These are phyloP conservation scores for Saturnispora bothae DNA, from an alignment of 805 yeast species.

Conservation along the genomic window DNA sequence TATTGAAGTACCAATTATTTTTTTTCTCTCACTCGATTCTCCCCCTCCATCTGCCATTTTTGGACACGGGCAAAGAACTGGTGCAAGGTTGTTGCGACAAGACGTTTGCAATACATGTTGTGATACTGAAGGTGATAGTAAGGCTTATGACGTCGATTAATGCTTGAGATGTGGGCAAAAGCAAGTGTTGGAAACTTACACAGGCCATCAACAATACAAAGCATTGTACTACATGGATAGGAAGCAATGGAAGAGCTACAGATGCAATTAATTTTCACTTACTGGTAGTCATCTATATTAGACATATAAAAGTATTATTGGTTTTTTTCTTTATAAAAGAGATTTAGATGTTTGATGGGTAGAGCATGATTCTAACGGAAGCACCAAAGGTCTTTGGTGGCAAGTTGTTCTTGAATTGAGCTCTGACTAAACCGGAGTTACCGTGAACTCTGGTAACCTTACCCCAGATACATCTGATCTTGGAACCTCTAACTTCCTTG, in stretches of 20 bases:
- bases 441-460: slow-evolving; percentile 98
- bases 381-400: slow-evolving; percentile 99
- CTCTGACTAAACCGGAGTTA: slow-evolving; percentile 96
- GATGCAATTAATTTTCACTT: no score
- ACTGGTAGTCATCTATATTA: slow-evolving; percentile 4
- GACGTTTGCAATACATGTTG: no score
- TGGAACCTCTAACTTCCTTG: slow-evolving; percentile 96
- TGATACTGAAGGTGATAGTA: no score
- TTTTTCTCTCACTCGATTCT: slow-evolving; percentile 5
- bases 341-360: slow-evolving; percentile 97
- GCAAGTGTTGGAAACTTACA: no score
- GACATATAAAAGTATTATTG: slow-evolving; percentile 13
- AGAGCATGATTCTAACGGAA: slow-evolving; percentile 98
- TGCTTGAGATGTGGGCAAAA: no score
- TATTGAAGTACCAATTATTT: not conserved
- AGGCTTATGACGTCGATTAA: no score
- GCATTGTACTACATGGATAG: no score
- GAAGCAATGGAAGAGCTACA: no score
- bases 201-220: no score
- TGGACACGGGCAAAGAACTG: slow-evolving; percentile 3
- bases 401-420: slow-evolving; percentile 96
- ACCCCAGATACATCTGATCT: slow-evolving; percentile 99
- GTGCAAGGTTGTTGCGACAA: slow-evolving; percentile 4
- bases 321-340: slow-evolving; percentile 14
- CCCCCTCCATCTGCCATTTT: slow-evolving; percentile 5